Evolutionary conservation across 805 yeast genomes (phyloP).

Genomic region (Teunomyces barrocoloradensis): DNA sequence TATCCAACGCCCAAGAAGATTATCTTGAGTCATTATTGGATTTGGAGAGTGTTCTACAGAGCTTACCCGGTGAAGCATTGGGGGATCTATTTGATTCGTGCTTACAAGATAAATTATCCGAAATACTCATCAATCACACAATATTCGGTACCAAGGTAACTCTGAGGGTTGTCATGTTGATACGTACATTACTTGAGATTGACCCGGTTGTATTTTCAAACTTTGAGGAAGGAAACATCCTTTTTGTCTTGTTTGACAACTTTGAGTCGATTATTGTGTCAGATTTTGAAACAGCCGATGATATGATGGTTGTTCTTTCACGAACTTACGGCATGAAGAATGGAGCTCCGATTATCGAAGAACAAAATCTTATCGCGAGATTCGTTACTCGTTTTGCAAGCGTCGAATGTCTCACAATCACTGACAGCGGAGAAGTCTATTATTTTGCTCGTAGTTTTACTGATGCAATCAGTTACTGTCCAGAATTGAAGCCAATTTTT

Average conservation of each 20-base stretch:
- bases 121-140: not conserved
- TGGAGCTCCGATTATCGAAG: not conserved
- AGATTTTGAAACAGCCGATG: not conserved
- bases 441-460: no score
- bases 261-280: not conserved
- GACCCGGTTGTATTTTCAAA: not conserved
- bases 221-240: not conserved
- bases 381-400: not conserved
- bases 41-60: not conserved
- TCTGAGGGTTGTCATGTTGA: not conserved
- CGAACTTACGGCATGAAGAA: not conserved
- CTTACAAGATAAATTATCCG: not conserved
- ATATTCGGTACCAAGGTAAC: not conserved
- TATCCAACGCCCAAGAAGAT: not conserved
- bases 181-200: not conserved
- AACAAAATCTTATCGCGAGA: not conserved
- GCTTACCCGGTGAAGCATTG: not conserved
- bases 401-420: no score
- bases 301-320: not conserved
- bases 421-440: no score
- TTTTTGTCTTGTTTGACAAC: not conserved
- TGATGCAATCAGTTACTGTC: no score
- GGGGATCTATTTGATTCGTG: not conserved
- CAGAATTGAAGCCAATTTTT: no score
- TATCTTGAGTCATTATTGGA: not conserved